These are phyloP conservation scores for Coniochaeta sp. DNA, from an alignment of 2,329 filamentous ascomycete species.

Conservation along the genomic window DNA sequence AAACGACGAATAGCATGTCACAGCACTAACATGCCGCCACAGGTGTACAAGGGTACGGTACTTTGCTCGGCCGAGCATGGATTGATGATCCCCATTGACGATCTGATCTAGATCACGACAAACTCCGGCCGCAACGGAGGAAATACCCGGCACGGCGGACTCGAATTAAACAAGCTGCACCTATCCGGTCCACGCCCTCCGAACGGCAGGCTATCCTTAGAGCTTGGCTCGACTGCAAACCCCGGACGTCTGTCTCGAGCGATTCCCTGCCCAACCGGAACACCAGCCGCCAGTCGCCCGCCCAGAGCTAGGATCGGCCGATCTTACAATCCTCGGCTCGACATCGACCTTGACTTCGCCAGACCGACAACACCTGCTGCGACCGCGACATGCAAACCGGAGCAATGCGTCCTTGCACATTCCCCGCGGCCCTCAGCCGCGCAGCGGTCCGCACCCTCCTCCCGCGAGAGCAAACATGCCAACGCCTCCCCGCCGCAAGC, in stretches of 20 bases:
- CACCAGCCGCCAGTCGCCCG: neutral
- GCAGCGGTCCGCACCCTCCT: neutral
- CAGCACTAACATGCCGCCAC: no score
- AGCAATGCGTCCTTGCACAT: neutral
- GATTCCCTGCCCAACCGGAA: neutral
- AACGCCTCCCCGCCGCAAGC: neutral
- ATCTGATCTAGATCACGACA: no score
- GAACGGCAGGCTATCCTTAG: neutral
- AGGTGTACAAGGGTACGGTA: no score
- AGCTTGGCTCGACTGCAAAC: neutral
- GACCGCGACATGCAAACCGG: neutral
- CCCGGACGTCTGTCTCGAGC: neutral
- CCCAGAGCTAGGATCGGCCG: neutral
- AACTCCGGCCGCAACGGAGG: neutral
- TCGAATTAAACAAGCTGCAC: neutral
- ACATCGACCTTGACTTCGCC: neutral
- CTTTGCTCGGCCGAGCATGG: no score
- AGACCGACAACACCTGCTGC: neutral
- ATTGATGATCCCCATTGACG: neutral
- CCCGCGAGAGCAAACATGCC: neutral
- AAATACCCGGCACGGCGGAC: neutral
- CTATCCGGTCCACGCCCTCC: neutral
- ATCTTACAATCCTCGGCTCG: neutral
- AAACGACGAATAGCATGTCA: no score
- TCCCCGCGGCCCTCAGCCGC: neutral